These are phyloP conservation scores for Posidonia australis DNA, from an alignment of 106 monocot species.

Conservation along the genomic window DNA sequence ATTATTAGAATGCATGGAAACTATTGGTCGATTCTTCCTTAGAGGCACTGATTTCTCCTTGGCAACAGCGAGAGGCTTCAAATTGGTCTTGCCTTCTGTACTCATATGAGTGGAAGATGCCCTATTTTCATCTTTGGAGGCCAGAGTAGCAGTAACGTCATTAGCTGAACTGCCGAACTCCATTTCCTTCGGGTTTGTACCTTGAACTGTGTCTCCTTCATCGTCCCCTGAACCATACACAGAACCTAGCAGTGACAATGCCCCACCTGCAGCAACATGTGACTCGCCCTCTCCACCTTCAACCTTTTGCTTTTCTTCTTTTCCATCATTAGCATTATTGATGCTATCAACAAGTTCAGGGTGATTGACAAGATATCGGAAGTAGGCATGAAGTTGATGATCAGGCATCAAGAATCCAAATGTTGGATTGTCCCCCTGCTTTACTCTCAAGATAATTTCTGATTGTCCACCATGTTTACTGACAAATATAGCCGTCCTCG, in stretches of 20 bases:
- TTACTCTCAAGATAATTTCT: constrained; percentile 88
- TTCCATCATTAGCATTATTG: constrained; percentile 2
- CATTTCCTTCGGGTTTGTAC: constrained; percentile 5
- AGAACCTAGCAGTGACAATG: constrained; percentile 87
- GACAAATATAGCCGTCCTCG: constrained; percentile 82
- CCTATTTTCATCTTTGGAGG: constrained; percentile 5
- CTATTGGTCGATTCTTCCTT: constrained; percentile 24
- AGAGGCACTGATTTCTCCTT: constrained; percentile 30
- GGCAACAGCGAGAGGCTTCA: constrained; percentile 10
- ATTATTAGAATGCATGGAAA: constrained; percentile 12
- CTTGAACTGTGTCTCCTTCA: constrained; percentile 26
- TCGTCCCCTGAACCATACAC: constrained; percentile 75
- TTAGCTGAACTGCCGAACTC: neutral
- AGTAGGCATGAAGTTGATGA: constrained; percentile 78
- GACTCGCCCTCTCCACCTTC: constrained; percentile 14
- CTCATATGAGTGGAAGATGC: constrained; percentile 5
- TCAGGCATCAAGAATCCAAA: constrained; percentile 99
- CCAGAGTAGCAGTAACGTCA: neutral
- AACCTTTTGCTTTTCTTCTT: constrained; percentile 21
- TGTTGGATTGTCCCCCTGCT: constrained; percentile 87
- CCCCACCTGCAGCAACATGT: constrained; percentile 35
- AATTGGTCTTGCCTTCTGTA: constrained; percentile 14
- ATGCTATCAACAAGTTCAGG: constrained; percentile 44
- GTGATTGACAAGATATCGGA: constrained; percentile 74
- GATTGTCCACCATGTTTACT: constrained; percentile 84